These are phyloP conservation scores for Phalaenopsis aphrodite DNA, from an alignment of 106 monocot species.

Conservation along the genomic window DNA sequence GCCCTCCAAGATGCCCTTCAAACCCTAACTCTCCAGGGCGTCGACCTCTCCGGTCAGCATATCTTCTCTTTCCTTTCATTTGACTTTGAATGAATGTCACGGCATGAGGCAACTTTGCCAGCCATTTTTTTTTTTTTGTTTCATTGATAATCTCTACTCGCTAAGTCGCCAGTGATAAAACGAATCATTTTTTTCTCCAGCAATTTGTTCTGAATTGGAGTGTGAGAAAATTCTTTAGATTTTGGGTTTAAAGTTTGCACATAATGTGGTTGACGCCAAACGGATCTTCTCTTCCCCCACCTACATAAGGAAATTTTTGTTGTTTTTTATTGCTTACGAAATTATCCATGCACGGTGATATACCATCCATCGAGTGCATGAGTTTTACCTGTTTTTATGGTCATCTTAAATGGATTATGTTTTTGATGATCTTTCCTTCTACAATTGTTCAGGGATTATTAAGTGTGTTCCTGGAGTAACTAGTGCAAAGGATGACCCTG, in stretches of 20 bases:
- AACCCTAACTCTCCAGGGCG: constrained; percentile 68
- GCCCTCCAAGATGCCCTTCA: constrained; percentile 65
- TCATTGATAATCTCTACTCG: background rate
- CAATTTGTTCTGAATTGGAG: background rate
- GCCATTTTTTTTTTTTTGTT: background rate
- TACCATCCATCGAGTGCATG: background rate
- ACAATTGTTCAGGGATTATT: constrained; percentile 49
- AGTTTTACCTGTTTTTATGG: background rate
- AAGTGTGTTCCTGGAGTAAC: constrained; percentile 70
- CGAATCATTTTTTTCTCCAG: background rate
- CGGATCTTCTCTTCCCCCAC: background rate
- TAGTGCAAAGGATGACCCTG: constrained; percentile 44
- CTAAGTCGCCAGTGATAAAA: background rate
- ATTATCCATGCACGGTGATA: background rate
- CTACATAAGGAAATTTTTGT: background rate
- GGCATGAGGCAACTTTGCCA: background rate
- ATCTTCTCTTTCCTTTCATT: background rate
- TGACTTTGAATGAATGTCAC: background rate
- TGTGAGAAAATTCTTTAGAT: background rate
- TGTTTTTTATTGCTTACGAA: background rate
- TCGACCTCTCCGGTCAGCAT: constrained; percentile 58
- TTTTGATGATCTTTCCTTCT: background rate
- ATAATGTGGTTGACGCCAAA: background rate
- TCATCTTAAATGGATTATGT: background rate
- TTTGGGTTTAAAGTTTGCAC: background rate